Conservation (phyloP, 345 rosid genomes). For the Tarenaya hassleriana region DNA sequence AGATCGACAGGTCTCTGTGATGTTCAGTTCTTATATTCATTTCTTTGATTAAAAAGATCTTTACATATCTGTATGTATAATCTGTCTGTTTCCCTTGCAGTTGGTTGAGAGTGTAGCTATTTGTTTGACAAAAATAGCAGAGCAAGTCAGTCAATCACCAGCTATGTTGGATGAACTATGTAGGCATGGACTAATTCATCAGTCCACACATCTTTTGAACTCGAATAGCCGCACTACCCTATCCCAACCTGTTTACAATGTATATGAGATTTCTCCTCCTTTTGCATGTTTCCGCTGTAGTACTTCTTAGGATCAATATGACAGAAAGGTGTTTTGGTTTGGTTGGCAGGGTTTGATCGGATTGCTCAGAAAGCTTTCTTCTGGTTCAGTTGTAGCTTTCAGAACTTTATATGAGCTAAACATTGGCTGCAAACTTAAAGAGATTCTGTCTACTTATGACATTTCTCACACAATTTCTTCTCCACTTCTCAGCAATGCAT, state of each 20-base stretch:
- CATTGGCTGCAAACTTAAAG: conserved; percentile 67
- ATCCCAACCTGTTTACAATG: conserved; percentile 71
- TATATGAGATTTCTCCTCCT: conserved; percentile 30
- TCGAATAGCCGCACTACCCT: conserved; percentile 67
- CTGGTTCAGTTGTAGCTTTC: conserved; percentile 71
- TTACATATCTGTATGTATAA: conserved; percentile 9
- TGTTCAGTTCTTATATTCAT: conserved; percentile 17
- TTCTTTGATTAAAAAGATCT: not conserved
- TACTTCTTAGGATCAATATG: conserved; percentile 11
- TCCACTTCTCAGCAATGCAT: conserved; percentile 49
- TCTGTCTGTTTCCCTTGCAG: conserved; percentile 34
- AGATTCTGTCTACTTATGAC: conserved; percentile 59
- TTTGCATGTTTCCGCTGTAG: conserved; percentile 4
- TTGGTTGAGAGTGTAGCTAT: conserved; percentile 79
- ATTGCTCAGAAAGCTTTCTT: conserved; percentile 66
- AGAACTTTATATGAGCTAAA: conserved; percentile 69
- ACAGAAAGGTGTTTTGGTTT: conserved; percentile 22
- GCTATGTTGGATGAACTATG: conserved; percentile 72
- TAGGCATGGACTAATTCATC: conserved; percentile 61
- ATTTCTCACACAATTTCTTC: conserved; percentile 65
- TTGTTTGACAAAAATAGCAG: conserved; percentile 78
- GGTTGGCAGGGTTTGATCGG: conserved; percentile 76
- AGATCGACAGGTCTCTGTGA: conserved; percentile 60
- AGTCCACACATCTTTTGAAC: conserved; percentile 56
- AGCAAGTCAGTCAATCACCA: conserved; percentile 55